phyloP scores from a whole-genome alignment of 257 asterid genomes.

The Coffea eugenioides region DNA sequence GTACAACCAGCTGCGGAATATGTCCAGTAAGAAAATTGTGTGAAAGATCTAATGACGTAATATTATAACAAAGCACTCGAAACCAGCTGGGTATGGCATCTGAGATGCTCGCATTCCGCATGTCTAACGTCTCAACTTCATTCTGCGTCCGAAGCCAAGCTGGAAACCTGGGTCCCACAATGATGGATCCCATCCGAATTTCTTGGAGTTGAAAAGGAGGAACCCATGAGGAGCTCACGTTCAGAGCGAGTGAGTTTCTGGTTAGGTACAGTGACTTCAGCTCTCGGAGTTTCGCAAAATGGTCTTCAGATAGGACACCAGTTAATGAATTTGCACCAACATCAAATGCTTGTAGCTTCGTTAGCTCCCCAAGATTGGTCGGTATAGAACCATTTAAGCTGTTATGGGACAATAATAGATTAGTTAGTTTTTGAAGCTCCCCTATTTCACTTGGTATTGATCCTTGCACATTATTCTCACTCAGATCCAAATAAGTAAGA shows the following conservation, averaged over 20 bases:
- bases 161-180: constrained; percentile 13
- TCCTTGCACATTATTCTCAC: no score
- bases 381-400: no score
- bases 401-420: no score
- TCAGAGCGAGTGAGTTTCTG: neutral
- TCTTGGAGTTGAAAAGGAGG: constrained; percentile 22
- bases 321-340: constrained; percentile 1
- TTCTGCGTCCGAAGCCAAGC: constrained; percentile 22
- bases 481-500: no score
- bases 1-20: constrained; percentile 25
- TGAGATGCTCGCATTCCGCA: neutral
- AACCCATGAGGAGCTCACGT: constrained; percentile 21
- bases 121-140: neutral
- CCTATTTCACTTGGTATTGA: no score
- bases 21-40: neutral
- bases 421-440: no score
- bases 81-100: constrained; percentile 20
- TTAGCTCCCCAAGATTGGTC: no score
- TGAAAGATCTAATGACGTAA: constrained; percentile 18
- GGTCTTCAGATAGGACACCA: constrained; percentile 2
- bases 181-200: constrained; percentile 5
- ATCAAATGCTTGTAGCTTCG: neutral
- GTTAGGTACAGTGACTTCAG: neutral
- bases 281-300: neutral
- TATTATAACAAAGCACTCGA: neutral